A percentile compares a stretch with the other conserved stretches of the same genome.
These are phyloP conservation scores for Trypanosoma grayi DNA, from an alignment of 208 protist genomes.

Conservation along the genomic window DNA sequence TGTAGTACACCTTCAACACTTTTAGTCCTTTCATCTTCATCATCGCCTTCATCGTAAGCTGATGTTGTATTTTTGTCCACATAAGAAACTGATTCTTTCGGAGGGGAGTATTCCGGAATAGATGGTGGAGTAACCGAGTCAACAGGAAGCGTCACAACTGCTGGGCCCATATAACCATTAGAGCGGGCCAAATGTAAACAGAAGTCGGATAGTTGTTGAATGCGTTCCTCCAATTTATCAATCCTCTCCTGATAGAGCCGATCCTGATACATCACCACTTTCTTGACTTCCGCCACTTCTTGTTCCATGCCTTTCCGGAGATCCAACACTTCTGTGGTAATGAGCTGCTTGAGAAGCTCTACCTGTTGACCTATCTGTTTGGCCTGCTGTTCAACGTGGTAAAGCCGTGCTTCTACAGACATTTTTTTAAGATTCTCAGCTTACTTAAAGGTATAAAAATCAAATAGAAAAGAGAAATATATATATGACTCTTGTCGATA, in stretches of 20 bases:
- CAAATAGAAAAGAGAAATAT: neutral
- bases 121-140: neutral
- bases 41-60: constrained; percentile 8
- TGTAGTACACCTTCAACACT: constrained; percentile 18
- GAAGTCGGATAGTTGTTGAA: constrained; percentile 37
- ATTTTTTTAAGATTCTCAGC: constrained; percentile 1
- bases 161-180: constrained; percentile 2
- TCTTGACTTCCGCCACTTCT: constrained; percentile 42
- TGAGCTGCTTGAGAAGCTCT: constrained; percentile 32
- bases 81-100: no score
- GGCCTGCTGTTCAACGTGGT: constrained; percentile 28
- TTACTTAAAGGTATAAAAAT: neutral
- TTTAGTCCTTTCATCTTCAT: constrained; percentile 11
- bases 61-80: neutral
- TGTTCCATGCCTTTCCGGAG: constrained; percentile 27
- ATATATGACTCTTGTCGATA: no score
- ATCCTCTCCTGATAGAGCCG: constrained; percentile 35
- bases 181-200: constrained; percentile 26
- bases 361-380: constrained; percentile 31
- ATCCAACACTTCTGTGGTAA: constrained; percentile 34
- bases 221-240: constrained; percentile 19
- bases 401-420: constrained; percentile 31
- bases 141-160: neutral
- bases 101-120: no score
- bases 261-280: constrained; percentile 44